phyloP scores from a whole-genome alignment of 306 rosid genomes.

The Cicer bijugum region DNA sequence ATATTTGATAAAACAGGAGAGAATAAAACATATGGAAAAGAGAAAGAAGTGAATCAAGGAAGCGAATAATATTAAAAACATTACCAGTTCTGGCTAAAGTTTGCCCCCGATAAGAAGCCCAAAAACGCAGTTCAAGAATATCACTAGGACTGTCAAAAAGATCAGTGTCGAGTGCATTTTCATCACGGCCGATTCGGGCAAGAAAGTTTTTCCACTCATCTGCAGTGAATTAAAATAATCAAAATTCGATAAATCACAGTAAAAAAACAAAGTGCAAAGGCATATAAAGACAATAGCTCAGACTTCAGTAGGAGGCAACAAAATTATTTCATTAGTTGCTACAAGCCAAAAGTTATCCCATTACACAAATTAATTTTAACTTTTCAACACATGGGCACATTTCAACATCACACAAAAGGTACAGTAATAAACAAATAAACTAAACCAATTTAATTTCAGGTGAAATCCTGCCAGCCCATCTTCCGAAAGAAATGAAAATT shows the following conservation, averaged over 20 bases:
- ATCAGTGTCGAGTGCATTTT: constrained; percentile 64
- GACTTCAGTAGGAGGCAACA: constrained; percentile 1
- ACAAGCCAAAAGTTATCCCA: background rate
- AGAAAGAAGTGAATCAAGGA: background rate
- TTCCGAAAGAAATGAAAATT: background rate
- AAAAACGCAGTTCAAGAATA: constrained; percentile 86
- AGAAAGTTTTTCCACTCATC: constrained; percentile 98
- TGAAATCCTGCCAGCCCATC: background rate
- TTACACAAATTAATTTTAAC: background rate
- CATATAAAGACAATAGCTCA: background rate
- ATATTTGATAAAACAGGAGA: constrained; percentile 6
- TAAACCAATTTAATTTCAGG: background rate
- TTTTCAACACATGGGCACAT: background rate
- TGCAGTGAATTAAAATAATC: constrained; percentile 37
- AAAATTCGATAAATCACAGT: constrained; percentile 6
- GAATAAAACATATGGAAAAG: constrained; percentile 2
- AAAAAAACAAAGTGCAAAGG: background rate
- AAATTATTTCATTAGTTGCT: constrained; percentile 10
- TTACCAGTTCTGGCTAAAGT: constrained; percentile 96
- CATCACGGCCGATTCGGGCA: constrained; percentile 83
- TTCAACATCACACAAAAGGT: constrained; percentile 10
- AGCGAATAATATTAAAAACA: constrained; percentile 19
- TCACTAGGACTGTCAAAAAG: constrained; percentile 66
- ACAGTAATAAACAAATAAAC: background rate
- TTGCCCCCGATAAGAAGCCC: constrained; percentile 98